Base-by-base conservation (phyloP, 139 green algal genomes). In the Haematococcus sp. region DNA sequence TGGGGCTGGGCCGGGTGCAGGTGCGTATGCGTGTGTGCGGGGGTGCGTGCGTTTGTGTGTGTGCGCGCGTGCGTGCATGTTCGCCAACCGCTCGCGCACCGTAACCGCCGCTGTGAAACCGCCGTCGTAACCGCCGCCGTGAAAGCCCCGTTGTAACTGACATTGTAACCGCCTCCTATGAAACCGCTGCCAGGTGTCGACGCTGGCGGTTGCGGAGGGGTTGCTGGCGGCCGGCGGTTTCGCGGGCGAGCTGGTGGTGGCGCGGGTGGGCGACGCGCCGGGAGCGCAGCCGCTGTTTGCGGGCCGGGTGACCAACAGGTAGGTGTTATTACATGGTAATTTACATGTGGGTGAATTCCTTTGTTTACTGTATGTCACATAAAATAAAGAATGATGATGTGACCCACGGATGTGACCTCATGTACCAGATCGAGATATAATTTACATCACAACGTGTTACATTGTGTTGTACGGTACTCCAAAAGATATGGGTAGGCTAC, bases 141-240 rank as follows among this genome's bases (percentile, higher is more conserved):
- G n/a, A n/a, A n/a, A n/a, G n/a, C n/a, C n/a, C n/a, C n/a, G n/a
- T n/a, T n/a, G n/a, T n/a, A n/a, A n/a, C n/a, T n/a, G n/a, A n/a
- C n/a, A n/a, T n/a, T n/a, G n/a, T n/a, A n/a, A n/a, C n/a, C n/a
- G 54, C 54, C 54, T 28, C 40, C 40, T n/a, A 34, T n/a, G n/a
- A n/a, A n/a, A n/a, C n/a, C 28, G 25, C 5, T 22, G 90, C 17
- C 88, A 94, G 85, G 84, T 98, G 43, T 90, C 81, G 81, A 98
- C 94, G 4, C 71, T 94, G 71, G 91, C 87, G 60, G 85, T 89
- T 17, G 70, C 80, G 35, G 60, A 86, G 30, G 87, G 84, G 30
- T 74, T 98, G 72, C 15, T 96, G 30, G 90, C 88, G 2, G 89
- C 84, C 1, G 94, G 94, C 16, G 84, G 93, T 30, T 98, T 97